Percentiles rank a stretch among this genome's conserved stretches.
Evolutionary conservation across 2,329 filamentous ascomycete genomes (phyloP).

Genomic region (Pseudogymnoascus sp.): DNA sequence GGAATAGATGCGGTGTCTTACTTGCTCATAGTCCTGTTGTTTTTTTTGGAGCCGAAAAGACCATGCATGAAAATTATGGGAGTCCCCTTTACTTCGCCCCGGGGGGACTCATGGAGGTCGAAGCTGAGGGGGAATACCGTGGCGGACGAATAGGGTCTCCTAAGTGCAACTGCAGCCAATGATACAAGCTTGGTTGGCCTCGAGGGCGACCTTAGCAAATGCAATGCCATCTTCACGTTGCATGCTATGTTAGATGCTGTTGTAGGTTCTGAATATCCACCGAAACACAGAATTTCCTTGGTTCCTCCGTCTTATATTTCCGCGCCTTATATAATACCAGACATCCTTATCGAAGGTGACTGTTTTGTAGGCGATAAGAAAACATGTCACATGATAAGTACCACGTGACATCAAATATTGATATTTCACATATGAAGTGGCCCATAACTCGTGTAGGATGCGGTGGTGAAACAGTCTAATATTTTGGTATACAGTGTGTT

Average conservation of each 20-base stretch:
- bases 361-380: not conserved
- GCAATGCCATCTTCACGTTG: not conserved
- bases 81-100: constrained; percentile 33
- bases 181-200: not conserved
- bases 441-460: not conserved
- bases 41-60: constrained; percentile 90
- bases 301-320: constrained; percentile 2
- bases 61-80: constrained; percentile 88
- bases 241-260: not conserved
- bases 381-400: not conserved
- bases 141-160: not conserved
- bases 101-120: constrained; percentile 55
- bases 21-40: constrained; percentile 93
- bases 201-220: not conserved
- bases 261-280: not conserved
- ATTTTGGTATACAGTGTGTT: not conserved
- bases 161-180: constrained; percentile 1
- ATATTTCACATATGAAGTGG: not conserved
- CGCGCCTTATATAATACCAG: not conserved
- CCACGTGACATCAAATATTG: not conserved
- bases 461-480: not conserved
- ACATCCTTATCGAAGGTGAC: not conserved
- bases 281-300: not conserved
- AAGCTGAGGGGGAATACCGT: constrained; percentile 42
- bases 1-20: constrained; percentile 39